These are phyloP conservation scores for Fusarium albidum DNA, from an alignment of 2,329 filamentous ascomycete genomes.

Conservation along the genomic window DNA sequence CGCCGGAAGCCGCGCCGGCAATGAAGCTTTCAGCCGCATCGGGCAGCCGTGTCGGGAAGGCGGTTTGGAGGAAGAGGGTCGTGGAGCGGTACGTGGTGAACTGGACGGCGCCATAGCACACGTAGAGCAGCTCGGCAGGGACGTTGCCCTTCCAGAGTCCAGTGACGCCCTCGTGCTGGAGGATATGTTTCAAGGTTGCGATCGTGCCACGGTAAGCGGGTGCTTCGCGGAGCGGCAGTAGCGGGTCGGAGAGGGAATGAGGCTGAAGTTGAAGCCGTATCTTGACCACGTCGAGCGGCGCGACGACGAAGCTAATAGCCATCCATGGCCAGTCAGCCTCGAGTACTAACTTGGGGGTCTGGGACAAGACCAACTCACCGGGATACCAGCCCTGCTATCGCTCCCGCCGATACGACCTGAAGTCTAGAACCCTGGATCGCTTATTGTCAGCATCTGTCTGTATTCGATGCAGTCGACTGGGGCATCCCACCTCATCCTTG, in stretches of 20 bases:
- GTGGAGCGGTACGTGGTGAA: conserved; percentile 87
- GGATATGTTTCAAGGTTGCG: conserved; percentile 78
- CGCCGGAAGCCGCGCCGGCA: conserved; percentile 83
- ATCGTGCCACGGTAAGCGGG: conserved; percentile 77
- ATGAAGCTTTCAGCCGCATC: conserved; percentile 80
- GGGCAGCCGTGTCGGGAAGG: conserved; percentile 59
- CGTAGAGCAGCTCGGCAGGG: conserved; percentile 92
- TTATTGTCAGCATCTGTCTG: conserved; percentile 16
- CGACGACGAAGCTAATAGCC: conserved; percentile 79
- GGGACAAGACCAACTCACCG: conserved; percentile 62
- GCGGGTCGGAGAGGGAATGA: conserved; percentile 80
- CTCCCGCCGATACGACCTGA: conserved; percentile 65
- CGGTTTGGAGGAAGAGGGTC: conserved; percentile 70
- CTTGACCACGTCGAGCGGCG: conserved; percentile 96
- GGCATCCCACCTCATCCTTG: conserved; percentile 63
- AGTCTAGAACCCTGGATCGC: conserved; percentile 59
- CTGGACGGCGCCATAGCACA: conserved; percentile 88
- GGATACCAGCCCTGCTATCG: conserved; percentile 83
- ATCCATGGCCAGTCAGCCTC: conserved; percentile 30
- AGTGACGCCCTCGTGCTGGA: conserved; percentile 81
- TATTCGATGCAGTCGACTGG: background rate
- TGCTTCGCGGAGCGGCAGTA: conserved; percentile 62
- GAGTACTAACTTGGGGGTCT: background rate
- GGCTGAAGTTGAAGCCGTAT: conserved; percentile 95
- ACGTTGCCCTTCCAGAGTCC: conserved; percentile 98